Percentiles rank a stretch among this genome's conserved stretches.
These are phyloP conservation scores for Cordyceps fumosorosea DNA, from an alignment of 2,329 filamentous ascomycete genomes.

Conservation along the genomic window DNA sequence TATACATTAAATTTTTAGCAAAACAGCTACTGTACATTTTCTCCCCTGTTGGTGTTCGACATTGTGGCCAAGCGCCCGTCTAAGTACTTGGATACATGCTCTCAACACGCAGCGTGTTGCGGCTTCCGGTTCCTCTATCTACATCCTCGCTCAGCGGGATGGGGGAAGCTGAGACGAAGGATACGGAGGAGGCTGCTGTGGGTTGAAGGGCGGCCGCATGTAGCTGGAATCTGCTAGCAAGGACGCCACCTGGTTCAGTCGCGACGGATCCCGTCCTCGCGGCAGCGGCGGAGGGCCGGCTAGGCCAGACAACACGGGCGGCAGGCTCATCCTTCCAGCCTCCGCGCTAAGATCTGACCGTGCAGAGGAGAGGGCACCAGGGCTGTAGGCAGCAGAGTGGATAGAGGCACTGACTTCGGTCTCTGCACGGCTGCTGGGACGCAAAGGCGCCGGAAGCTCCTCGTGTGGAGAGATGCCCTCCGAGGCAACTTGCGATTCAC, in stretches of 20 bases:
- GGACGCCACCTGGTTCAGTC: conserved; percentile 31
- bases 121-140: neutral
- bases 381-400: conserved; percentile 10
- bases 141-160: neutral
- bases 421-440: conserved; percentile 13
- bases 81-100: neutral
- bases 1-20: neutral
- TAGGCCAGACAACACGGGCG: conserved; percentile 2
- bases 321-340: conserved; percentile 4
- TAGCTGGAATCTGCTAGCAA: conserved; percentile 13
- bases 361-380: conserved; percentile 11
- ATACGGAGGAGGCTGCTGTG: neutral
- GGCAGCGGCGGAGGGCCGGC: conserved; percentile 1
- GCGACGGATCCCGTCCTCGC: conserved; percentile 19
- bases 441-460: conserved; percentile 2
- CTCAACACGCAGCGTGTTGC: neutral
- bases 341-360: conserved; percentile 13
- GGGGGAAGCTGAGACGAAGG: conserved; percentile 4
- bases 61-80: neutral
- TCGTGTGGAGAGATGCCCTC: conserved; percentile 1
- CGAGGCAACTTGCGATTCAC: neutral
- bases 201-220: neutral
- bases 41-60: neutral
- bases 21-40: neutral
- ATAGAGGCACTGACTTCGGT: conserved; percentile 11